Conservation (phyloP, 139 green algal genomes). For the Chlorella sp. region DNA sequence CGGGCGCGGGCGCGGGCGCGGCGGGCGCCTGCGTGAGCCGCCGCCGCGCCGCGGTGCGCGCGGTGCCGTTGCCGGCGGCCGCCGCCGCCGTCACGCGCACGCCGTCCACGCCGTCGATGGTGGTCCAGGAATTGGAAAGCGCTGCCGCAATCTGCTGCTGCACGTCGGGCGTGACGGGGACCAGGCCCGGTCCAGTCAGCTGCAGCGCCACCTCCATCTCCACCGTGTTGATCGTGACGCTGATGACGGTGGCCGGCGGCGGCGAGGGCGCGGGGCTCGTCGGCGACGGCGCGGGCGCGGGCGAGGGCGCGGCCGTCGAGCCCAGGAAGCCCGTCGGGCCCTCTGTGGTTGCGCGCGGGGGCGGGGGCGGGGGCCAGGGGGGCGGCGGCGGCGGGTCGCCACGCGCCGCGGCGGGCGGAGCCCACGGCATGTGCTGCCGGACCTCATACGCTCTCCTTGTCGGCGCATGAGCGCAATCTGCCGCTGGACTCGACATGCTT, state of each 20-base stretch:
- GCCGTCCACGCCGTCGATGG: neutral
- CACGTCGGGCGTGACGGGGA: neutral
- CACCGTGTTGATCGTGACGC: neutral
- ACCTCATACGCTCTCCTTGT: too few species aligned
- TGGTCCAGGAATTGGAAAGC: neutral
- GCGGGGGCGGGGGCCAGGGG: neutral
- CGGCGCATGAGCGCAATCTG: too few species aligned
- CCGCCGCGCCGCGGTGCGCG: too few species aligned
- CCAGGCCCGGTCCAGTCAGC: neutral
- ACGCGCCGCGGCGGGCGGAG: neutral
- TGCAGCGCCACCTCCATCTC: neutral
- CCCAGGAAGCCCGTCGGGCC: neutral
- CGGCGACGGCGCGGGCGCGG: constrained; percentile 2
- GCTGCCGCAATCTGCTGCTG: constrained; percentile 15
- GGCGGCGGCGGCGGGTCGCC: neutral
- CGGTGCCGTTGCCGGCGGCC: neutral
- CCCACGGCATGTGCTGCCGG: neutral
- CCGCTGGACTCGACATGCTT: neutral
- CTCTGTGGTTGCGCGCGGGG: too few species aligned
- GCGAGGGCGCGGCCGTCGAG: neutral
- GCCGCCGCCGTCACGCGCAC: neutral
- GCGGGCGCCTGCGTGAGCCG: too few species aligned
- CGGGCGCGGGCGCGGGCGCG: too few species aligned
- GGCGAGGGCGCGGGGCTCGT: constrained; percentile 2
- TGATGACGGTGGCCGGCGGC: neutral